Evolutionary conservation across 345 rosid species (phyloP), one percentile per base, ranked within the genome.

Genomic region (Eucalyptus leucophloia): DNA sequence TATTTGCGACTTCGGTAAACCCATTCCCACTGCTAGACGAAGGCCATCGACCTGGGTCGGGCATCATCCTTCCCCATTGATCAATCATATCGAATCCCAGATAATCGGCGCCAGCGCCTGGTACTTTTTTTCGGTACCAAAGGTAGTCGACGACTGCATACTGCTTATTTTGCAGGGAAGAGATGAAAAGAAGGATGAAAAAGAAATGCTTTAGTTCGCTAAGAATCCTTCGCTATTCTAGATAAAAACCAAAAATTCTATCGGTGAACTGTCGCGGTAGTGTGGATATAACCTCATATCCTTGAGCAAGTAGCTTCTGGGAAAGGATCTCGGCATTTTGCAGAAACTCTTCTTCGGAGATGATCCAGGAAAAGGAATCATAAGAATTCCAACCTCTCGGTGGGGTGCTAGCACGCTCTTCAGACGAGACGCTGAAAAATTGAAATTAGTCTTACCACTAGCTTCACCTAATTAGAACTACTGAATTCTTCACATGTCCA

Each of bases 311-410:
- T 91, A 96, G 96, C 91, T 94, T 95, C 89, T 91, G 90, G 3
- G 98, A 94, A 90, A 98, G 54, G 53, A 94, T 89, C 86, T 94
- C 93, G 49, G 99, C 96, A 80, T 90, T 96, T n/a, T 92, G 91
- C 91, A 97, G 89, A 92, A 98, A 97, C 93, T 97, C 99, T 87
- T 94, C 93, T 93, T 97, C 99, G 9, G 96, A 95, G 91, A 97
- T 87, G 16, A 90, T 95, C 99, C 99, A 98, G 90, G 95, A 94
- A 91, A 94, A 98, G 87, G 99, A 97, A 91, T 98, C 99, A 49
- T 97, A 97, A 4, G 99, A 95, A 88, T 96, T 98, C 98, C 99
- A 98, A 65, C 99, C 99, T 95, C 99, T 94, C 11, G 99, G 99
- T n/a, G 99, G 99, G 62, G 58, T 86, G 28, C n/a, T 34, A 28